Conservation (phyloP, 1,284 basidiomycete genomes). For the Mycosarcoma mackinlayi region DNA sequence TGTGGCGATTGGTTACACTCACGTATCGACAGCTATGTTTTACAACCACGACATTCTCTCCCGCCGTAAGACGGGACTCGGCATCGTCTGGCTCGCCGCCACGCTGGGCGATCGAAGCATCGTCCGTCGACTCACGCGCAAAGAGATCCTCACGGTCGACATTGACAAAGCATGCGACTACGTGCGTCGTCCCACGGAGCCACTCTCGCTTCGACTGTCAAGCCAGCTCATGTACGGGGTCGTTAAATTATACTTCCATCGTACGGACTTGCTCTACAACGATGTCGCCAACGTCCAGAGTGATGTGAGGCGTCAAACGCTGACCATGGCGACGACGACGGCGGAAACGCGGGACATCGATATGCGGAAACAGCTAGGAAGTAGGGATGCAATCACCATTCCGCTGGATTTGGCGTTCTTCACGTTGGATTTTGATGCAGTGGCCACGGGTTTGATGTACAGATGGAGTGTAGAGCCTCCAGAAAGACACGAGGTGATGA, state of each 20-base stretch:
- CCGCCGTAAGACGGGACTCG: constrained; percentile 46
- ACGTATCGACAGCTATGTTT: constrained; percentile 37
- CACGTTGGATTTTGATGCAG: constrained; percentile 39
- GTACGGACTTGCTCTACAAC: constrained; percentile 32
- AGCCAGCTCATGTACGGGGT: constrained; percentile 57
- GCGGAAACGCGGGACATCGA: constrained; percentile 23
- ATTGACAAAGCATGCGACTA: constrained; percentile 40
- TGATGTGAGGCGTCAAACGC: constrained; percentile 27
- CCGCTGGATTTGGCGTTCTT: constrained; percentile 35
- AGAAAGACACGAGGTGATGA: background rate
- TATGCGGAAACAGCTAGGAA: constrained; percentile 29
- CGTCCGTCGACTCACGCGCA: constrained; percentile 42
- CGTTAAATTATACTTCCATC: constrained; percentile 51
- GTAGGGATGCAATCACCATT: constrained; percentile 37
- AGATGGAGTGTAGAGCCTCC: constrained; percentile 26
- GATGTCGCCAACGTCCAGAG: constrained; percentile 36
- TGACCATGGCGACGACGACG: background rate
- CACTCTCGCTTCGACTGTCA: constrained; percentile 56
- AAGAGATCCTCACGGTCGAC: constrained; percentile 46
- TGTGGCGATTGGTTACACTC: too few species aligned
- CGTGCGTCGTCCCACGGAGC: constrained; percentile 40
- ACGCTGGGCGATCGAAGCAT: constrained; percentile 48
- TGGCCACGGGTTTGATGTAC: background rate
- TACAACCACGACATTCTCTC: constrained; percentile 56
- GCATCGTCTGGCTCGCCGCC: constrained; percentile 62